Conservation (phyloP, 306 rosid species). For the Medicago lupulina region DNA sequence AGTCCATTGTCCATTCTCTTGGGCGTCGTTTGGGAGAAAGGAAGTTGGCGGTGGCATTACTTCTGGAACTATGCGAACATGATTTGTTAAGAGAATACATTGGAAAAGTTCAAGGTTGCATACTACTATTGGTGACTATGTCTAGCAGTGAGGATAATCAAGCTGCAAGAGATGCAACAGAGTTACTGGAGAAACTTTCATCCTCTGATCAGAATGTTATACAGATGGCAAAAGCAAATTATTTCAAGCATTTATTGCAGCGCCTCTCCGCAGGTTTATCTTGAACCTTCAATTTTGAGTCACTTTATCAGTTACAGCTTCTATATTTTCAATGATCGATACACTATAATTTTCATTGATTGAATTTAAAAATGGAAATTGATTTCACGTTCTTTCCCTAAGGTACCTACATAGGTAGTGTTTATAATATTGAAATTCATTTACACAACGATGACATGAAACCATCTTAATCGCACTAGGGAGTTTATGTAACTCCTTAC, state of each 20-base stretch:
- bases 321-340: neutral
- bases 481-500: neutral
- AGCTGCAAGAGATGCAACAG: conserved; percentile 57
- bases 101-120: conserved; percentile 74
- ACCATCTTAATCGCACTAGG: neutral
- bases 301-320: neutral
- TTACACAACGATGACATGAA: neutral
- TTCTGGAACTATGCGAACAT: conserved; percentile 60
- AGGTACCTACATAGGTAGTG: neutral
- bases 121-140: conserved; percentile 68
- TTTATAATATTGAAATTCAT: neutral
- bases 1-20: conserved; percentile 64
- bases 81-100: conserved; percentile 43
- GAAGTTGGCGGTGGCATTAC: conserved; percentile 62
- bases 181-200: conserved; percentile 67
- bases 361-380: conserved; percentile 8
- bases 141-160: conserved; percentile 57
- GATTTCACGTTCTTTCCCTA: neutral
- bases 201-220: conserved; percentile 62
- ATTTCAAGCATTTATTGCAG: conserved; percentile 66
- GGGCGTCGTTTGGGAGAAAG: conserved; percentile 67
- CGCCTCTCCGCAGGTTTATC: conserved; percentile 68
- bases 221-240: conserved; percentile 76
- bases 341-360: neutral
- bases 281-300: conserved; percentile 12